phyloP scores from a whole-genome alignment of 495 filamentous ascomycete genomes.

The Penicillium waksmanii region DNA sequence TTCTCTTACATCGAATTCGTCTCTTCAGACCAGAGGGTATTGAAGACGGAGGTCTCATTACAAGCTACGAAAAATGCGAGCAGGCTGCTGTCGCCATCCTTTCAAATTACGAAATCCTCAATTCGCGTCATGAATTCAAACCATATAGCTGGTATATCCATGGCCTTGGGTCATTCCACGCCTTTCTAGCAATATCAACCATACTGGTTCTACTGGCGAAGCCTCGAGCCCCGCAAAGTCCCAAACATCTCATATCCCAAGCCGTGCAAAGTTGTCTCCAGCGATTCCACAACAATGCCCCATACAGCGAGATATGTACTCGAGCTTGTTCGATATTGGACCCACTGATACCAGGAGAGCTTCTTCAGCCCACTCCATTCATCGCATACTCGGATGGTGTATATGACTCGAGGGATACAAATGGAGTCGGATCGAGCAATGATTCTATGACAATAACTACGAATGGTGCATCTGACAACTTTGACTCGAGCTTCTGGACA shows the following conservation, averaged over 20 bases:
- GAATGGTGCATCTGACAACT: not conserved
- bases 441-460: not conserved
- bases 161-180: constrained; percentile 14
- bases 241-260: not conserved
- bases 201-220: constrained; percentile 4
- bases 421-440: not conserved
- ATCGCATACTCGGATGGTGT: not conserved
- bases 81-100: constrained; percentile 11
- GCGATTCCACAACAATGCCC: not conserved
- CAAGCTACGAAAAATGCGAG: constrained; percentile 3
- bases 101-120: constrained; percentile 10
- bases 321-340: constrained; percentile 2
- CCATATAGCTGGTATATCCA: constrained; percentile 13
- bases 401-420: not conserved
- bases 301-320: constrained; percentile 10
- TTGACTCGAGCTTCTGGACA: not conserved
- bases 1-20: constrained; percentile 4
- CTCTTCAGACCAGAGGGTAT: not conserved
- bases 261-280: not conserved
- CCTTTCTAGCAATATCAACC: constrained; percentile 12
- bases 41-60: not conserved
- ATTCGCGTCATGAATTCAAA: not conserved
- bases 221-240: not conserved
- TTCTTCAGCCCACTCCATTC: not conserved
- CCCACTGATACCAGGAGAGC: not conserved